Percentiles rank a stretch among this genome's conserved stretches.
Evolutionary conservation across 208 protist genomes (phyloP).

Genomic region (Leishmania tropica): DNA sequence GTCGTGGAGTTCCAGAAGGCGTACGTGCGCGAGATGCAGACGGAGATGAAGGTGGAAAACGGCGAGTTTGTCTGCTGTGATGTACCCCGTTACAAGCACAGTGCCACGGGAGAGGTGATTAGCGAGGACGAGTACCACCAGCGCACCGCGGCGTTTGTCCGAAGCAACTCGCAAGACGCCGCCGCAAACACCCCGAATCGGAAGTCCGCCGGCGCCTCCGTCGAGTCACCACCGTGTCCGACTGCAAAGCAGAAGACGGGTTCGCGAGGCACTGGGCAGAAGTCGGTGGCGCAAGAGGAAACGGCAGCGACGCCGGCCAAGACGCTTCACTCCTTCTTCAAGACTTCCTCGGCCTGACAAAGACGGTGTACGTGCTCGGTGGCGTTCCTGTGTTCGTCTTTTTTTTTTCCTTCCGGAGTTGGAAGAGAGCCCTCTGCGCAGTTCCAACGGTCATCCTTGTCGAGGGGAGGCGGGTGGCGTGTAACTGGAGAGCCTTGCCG

Average conservation of each 20-base stretch:
- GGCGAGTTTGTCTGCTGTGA: conserved; percentile 81
- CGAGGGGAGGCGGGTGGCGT: neutral
- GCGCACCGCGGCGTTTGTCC: conserved; percentile 36
- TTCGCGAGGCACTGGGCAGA: neutral
- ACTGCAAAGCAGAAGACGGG: conserved; percentile 12
- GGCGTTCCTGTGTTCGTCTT: neutral
- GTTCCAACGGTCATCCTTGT: neutral
- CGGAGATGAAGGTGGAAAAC: conserved; percentile 54
- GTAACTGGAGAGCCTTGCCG: neutral
- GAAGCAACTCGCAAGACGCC: neutral
- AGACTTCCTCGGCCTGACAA: conserved; percentile 5
- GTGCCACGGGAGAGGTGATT: conserved; percentile 51
- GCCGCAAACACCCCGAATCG: neutral
- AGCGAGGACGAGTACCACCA: conserved; percentile 71
- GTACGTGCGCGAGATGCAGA: conserved; percentile 65
- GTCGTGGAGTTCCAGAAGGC: conserved; percentile 67
- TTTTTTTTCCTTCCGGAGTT: neutral
- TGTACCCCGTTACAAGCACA: conserved; percentile 45
- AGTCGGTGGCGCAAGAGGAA: conserved; percentile 13
- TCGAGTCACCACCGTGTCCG: neutral
- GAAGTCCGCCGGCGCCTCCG: neutral
- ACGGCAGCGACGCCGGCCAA: conserved; percentile 8
- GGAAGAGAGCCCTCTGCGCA: too few relatives aligned
- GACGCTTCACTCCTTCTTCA: conserved; percentile 57
- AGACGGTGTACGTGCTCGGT: neutral